These are phyloP conservation scores for Rhynchospora breviuscula DNA, from an alignment of 176 grass and related monocot species.

Conservation along the genomic window DNA sequence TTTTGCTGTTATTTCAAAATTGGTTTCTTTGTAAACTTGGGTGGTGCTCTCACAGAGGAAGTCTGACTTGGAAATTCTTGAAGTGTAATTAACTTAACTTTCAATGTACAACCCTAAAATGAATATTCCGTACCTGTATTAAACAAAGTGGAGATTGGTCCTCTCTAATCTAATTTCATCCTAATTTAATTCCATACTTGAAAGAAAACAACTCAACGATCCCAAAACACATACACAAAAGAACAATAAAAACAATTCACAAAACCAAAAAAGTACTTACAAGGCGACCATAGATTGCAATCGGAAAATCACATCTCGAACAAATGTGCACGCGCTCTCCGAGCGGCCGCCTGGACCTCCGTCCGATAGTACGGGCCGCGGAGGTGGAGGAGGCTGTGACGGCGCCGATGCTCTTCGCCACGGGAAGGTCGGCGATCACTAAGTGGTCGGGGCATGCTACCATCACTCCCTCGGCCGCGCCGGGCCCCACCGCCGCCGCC, in stretches of 20 bases:
- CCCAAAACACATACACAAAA: background rate
- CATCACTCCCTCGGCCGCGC: slow-evolving; percentile 44
- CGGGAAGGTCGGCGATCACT: slow-evolving; percentile 67
- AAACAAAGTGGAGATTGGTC: background rate
- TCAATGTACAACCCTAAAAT: background rate
- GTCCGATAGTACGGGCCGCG: slow-evolving; percentile 52
- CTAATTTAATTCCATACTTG: background rate
- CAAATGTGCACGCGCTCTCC: slow-evolving; percentile 87
- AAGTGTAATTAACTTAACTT: background rate
- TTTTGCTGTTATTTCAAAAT: background rate
- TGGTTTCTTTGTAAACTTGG: background rate
- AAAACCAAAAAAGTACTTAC: slow-evolving; percentile 28
- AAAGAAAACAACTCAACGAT: background rate
- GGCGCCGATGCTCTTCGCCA: slow-evolving; percentile 73
- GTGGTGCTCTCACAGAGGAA: background rate
- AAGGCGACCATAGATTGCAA: slow-evolving; percentile 81
- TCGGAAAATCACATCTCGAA: slow-evolving; percentile 71
- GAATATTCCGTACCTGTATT: background rate
- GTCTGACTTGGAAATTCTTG: background rate
- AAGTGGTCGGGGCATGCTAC: slow-evolving; percentile 85
- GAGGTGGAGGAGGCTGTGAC: slow-evolving; percentile 55
- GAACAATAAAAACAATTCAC: background rate
- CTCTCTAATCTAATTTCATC: background rate
- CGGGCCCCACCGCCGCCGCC: slow-evolving; percentile 22
- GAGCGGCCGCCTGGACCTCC: slow-evolving; percentile 63